Evolutionary conservation across 83 land plant genomes (phyloP), one percentile per base, ranked within the genome.

Genomic region (Diphasiastrum complanatum): DNA sequence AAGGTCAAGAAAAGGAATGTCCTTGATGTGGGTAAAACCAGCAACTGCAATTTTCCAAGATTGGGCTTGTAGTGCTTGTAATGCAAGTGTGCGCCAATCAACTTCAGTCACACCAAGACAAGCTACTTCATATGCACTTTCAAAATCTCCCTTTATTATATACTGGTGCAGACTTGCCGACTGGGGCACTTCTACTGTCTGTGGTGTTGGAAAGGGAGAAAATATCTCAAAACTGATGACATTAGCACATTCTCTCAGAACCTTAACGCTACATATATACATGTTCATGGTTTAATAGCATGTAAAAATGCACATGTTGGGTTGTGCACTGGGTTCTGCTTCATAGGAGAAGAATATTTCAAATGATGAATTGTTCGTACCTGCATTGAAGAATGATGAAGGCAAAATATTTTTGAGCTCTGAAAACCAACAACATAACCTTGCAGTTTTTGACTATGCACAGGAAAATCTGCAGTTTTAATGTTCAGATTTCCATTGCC

Each of bases 371-470:
- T 19, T 30, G 12, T 24, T 26, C 32, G 16, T 59, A 74, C 77
- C 73, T 67, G 73, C 74, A 75, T 75, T 25, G 78, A 45, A 16
- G 40, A 64, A 16, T 75, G 64, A 34, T 75, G 67, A 8, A 75
- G 62, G 73, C 78, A 62, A 33, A 75, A 75, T 22, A 75, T 45
- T 63, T 59, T 75, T 35, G 73, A 69, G 29, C 78, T 74, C 63
- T 75, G 78, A 41, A 75, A 69, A 30, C 73, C 78, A 64, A 75
- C 78, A 22, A 75, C 78, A 69, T 75, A 68, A 22, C 78, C 74
- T 51, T 69, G 67, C 33, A 75, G 45, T 30, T 69, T 68, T 38
- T 75, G 78, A 1, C 56, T 22, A 41, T 75, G 78, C 37, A 75
- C 68, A 28, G 73, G 73, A 36, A 75, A 75, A 28, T 63, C 59